Percentiles rank a stretch among this genome's conserved stretches.
phyloP scores from a whole-genome alignment of 345 rosid genomes.

The Hibiscus syriacus region DNA sequence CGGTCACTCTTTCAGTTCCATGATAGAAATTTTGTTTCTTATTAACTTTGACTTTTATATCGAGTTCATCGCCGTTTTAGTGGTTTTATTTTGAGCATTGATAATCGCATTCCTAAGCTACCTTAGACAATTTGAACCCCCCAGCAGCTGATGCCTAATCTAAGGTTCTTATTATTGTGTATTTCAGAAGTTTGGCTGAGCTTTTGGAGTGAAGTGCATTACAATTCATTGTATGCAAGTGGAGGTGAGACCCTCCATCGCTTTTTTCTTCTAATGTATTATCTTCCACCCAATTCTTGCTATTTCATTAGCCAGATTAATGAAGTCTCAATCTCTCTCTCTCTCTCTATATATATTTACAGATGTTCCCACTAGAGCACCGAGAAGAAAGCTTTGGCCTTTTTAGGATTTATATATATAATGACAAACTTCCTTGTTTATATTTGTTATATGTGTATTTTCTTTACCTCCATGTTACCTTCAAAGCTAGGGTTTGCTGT shows the following conservation, averaged over 20 bases:
- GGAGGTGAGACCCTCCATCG: conserved; percentile 49
- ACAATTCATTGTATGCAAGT: conserved; percentile 71
- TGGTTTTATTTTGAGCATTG: background rate
- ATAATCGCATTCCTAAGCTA: too few species aligned
- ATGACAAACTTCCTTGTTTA: background rate
- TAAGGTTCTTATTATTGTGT: background rate
- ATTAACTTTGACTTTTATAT: too few species aligned
- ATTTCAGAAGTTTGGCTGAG: conserved; percentile 75
- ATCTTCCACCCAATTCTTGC: background rate
- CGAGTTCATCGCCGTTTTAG: background rate
- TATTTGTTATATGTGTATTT: background rate
- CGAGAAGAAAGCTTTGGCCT: conserved; percentile 71
- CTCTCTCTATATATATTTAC: conserved; percentile 18
- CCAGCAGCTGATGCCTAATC: background rate
- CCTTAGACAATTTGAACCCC: too few species aligned
- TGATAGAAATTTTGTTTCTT: background rate
- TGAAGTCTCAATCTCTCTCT: too few species aligned
- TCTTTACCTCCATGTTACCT: background rate
- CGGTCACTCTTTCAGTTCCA: too few species aligned
- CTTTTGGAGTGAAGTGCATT: conserved; percentile 98
- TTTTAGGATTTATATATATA: conserved; percentile 28
- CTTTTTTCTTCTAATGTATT: background rate
- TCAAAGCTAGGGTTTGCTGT: background rate
- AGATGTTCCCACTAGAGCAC: conserved; percentile 72
- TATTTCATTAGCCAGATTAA: conserved; percentile 1